Percentiles rank a stretch among this genome's conserved stretches.
Evolutionary conservation across 2,329 filamentous ascomycete genomes (phyloP).

Genomic region (Bertia moriformis): DNA sequence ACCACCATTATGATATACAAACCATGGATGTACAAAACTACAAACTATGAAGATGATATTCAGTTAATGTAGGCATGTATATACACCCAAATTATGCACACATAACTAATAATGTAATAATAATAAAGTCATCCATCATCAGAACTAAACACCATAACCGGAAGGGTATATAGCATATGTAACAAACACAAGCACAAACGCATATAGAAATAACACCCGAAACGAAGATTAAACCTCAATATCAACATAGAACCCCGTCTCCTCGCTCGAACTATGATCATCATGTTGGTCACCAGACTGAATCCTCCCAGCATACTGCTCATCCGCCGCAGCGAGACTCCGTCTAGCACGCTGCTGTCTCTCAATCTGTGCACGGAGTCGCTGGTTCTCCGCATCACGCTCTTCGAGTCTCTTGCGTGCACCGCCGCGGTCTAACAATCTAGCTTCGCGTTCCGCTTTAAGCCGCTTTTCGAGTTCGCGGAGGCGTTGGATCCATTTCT

Average conservation of each 20-base stretch:
- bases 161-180: not conserved
- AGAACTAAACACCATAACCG: not conserved
- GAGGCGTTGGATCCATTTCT: conserved; percentile 49
- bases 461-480: conserved; percentile 48
- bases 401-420: conserved; percentile 50
- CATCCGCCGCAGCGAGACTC: too few relatives aligned
- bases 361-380: not conserved
- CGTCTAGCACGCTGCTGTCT: too few relatives aligned
- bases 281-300: not conserved
- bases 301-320: not conserved
- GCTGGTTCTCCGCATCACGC: conserved; percentile 30
- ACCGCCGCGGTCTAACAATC: conserved; percentile 46
- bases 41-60: too few relatives aligned
- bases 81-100: too few relatives aligned
- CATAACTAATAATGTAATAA: too few relatives aligned
- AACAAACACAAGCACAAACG: not conserved
- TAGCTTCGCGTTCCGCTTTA: conserved; percentile 49
- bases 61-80: too few relatives aligned
- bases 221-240: conserved; percentile 1
- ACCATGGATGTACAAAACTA: too few relatives aligned
- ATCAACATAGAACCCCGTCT: not conserved
- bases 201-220: not conserved
- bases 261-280: not conserved
- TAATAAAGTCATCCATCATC: too few relatives aligned
- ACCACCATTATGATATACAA: too few relatives aligned